Conservation (phyloP, 2,329 filamentous ascomycete species). For the Pezicula carpinea region DNA sequence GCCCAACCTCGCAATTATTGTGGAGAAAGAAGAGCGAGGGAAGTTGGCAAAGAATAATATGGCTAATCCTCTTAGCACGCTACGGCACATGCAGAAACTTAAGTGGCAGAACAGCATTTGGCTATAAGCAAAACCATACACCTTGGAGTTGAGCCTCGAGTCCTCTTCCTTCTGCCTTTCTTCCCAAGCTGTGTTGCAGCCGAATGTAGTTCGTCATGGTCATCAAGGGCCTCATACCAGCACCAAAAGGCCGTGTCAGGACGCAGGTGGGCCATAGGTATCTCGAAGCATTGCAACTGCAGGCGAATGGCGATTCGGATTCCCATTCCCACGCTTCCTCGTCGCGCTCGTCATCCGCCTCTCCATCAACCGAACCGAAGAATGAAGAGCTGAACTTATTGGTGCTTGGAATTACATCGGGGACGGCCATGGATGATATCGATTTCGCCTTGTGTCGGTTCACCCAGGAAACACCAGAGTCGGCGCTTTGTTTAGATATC, state of each 20-base stretch:
- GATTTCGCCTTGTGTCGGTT: conserved; percentile 29
- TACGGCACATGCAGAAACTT: not conserved
- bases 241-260: conserved; percentile 25
- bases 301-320: conserved; percentile 19
- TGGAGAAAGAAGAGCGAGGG: too few species aligned
- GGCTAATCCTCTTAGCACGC: not conserved
- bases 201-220: conserved; percentile 15
- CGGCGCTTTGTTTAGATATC: conserved; percentile 23
- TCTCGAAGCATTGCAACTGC: conserved; percentile 26
- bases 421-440: conserved; percentile 29
- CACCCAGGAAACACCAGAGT: conserved; percentile 27
- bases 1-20: too few species aligned
- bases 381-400: conserved; percentile 22
- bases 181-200: not conserved
- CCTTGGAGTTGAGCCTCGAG: not conserved
- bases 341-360: conserved; percentile 17
- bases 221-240: conserved; percentile 19
- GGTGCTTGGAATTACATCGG: conserved; percentile 27
- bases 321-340: conserved; percentile 17
- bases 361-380: conserved; percentile 15
- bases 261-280: conserved; percentile 27
- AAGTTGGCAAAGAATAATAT: not conserved
- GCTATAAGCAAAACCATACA: not conserved
- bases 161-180: not conserved
- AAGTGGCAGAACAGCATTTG: not conserved